A percentile compares a stretch with the other conserved stretches of the same genome.
phyloP scores from a whole-genome alignment of 768 basidiomycete species.

The Tricholoma matsutake region DNA sequence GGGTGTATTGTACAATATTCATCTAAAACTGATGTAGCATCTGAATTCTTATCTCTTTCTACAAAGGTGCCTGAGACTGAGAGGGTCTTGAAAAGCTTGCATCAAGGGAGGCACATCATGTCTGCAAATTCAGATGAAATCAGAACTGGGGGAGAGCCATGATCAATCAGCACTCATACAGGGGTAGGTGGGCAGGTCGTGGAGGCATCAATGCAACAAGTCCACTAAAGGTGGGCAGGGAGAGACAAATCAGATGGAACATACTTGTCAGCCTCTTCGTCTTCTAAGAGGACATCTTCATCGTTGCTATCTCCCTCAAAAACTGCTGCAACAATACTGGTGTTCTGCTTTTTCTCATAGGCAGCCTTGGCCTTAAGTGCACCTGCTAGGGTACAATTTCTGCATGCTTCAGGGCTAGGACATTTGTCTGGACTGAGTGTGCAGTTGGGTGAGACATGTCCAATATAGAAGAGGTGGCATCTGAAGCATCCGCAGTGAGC shows the following conservation, averaged over 20 bases:
- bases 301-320: neutral
- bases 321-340: neutral
- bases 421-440: neutral
- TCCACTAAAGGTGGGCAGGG: no score
- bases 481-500: neutral
- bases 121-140: no score
- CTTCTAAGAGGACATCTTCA: neutral
- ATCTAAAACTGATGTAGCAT: neutral
- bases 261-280: neutral
- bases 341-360: neutral
- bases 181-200: neutral
- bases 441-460: neutral
- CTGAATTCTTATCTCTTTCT: neutral
- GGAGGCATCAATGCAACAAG: neutral
- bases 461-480: neutral
- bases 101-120: no score
- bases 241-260: neutral
- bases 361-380: neutral
- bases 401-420: neutral
- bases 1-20: no score
- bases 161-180: no score
- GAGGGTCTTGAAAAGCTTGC: no score
- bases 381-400: neutral
- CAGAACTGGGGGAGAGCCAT: no score
- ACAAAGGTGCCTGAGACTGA: neutral